phyloP scores from a whole-genome alignment of 306 rosid genomes.

The Arachis hypogaea region DNA sequence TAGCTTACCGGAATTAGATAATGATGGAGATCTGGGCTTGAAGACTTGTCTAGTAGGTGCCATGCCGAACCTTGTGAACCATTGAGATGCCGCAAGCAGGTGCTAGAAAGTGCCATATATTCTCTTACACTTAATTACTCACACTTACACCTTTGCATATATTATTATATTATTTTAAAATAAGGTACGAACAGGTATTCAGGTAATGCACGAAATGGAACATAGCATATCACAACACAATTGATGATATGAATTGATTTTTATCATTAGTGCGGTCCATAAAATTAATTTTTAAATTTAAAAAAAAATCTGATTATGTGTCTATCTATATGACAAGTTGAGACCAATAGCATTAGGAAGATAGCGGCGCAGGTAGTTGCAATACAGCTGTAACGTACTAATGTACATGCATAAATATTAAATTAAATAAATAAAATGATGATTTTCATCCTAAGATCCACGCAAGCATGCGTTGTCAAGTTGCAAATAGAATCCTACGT shows the following conservation, averaged over 20 bases:
- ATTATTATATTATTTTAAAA: background rate
- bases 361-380: background rate
- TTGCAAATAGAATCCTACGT: background rate
- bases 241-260: background rate
- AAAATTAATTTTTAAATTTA: background rate
- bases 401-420: conserved; percentile 20
- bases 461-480: conserved; percentile 44
- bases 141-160: background rate
- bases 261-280: conserved; percentile 1
- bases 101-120: background rate
- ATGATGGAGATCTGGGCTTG: background rate
- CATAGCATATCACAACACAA: background rate
- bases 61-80: too few species aligned
- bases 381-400: conserved; percentile 36
- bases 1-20: background rate
- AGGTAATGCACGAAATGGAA: background rate
- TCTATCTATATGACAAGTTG: background rate
- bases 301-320: background rate
- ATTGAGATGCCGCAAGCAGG: too few species aligned
- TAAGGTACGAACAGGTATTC: background rate
- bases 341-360: background rate
- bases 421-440: background rate
- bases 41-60: background rate
- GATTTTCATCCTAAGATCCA: conserved; percentile 36
- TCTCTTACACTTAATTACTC: background rate